Percentiles rank a stretch among this genome's conserved stretches.
Conservation (phyloP, 257 asterid genomes). For the Forsythia suspensa region DNA sequence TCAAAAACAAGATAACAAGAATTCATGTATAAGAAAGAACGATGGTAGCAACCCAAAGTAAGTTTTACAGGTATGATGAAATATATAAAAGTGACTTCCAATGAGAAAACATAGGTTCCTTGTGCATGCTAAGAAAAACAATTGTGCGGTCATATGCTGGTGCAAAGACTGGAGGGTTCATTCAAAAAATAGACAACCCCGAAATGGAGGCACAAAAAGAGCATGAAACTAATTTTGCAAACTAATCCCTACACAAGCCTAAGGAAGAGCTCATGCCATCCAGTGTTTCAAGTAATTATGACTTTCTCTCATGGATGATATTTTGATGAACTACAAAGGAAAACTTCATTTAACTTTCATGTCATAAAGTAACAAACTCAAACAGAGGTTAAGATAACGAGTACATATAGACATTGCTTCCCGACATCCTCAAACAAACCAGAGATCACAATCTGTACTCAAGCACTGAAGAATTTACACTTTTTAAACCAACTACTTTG, state of each 20-base stretch:
- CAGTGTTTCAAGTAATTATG: background rate
- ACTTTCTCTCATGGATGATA: background rate
- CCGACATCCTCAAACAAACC: background rate
- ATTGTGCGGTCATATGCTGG: too few relatives aligned
- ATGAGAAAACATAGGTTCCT: background rate
- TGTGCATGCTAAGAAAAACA: background rate
- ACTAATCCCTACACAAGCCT: background rate
- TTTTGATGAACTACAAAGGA: background rate
- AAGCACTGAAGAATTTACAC: background rate
- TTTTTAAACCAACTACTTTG: background rate
- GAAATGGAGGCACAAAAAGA: background rate
- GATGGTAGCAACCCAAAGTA: background rate
- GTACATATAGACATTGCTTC: background rate
- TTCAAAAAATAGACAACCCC: background rate
- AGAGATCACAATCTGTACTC: background rate
- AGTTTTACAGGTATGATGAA: background rate
- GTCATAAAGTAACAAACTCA: background rate
- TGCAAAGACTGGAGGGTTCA: background rate
- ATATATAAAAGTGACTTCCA: background rate
- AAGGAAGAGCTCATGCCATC: background rate
- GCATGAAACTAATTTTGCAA: background rate
- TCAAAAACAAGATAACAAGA: background rate
- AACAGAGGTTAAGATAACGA: background rate
- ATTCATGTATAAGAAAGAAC: background rate
- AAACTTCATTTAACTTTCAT: background rate